These are phyloP conservation scores for Castanea sativa DNA, from an alignment of 306 rosid genomes.

Conservation along the genomic window DNA sequence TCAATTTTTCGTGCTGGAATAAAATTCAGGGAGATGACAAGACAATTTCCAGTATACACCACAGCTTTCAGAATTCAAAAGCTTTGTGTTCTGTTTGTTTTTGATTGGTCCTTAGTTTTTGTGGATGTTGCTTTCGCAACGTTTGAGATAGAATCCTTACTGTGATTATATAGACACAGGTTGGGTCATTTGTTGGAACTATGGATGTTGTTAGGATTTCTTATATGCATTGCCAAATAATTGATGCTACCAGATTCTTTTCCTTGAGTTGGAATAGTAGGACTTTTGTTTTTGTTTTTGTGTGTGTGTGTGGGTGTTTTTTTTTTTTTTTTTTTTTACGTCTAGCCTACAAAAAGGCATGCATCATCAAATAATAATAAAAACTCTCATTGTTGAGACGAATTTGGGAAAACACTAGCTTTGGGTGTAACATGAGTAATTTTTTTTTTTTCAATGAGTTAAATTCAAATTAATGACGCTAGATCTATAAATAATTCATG, in stretches of 20 bases:
- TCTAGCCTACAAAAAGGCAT: background rate
- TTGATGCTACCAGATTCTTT: constrained; percentile 48
- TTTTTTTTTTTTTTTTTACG: background rate
- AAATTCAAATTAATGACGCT: no score
- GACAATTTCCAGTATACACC: constrained; percentile 47
- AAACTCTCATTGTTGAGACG: background rate
- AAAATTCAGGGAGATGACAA: constrained; percentile 38
- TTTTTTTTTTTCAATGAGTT: no score
- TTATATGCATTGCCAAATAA: constrained; percentile 52
- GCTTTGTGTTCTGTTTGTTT: constrained; percentile 37
- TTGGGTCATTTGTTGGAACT: constrained; percentile 38
- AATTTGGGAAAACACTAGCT: background rate
- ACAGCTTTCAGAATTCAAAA: constrained; percentile 37
- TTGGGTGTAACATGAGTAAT: no score
- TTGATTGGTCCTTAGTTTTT: constrained; percentile 37
- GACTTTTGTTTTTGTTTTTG: background rate
- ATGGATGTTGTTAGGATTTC: constrained; percentile 31
- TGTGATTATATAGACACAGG: constrained; percentile 46
- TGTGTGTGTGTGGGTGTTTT: background rate
- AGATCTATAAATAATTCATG: no score
- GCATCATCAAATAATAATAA: background rate
- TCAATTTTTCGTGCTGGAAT: constrained; percentile 43
- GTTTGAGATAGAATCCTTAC: constrained; percentile 33
- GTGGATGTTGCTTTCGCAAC: constrained; percentile 35
- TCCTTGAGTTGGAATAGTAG: constrained; percentile 11